Conservation (phyloP, 345 rosid genomes). For the Schrenkiella parvula region DNA sequence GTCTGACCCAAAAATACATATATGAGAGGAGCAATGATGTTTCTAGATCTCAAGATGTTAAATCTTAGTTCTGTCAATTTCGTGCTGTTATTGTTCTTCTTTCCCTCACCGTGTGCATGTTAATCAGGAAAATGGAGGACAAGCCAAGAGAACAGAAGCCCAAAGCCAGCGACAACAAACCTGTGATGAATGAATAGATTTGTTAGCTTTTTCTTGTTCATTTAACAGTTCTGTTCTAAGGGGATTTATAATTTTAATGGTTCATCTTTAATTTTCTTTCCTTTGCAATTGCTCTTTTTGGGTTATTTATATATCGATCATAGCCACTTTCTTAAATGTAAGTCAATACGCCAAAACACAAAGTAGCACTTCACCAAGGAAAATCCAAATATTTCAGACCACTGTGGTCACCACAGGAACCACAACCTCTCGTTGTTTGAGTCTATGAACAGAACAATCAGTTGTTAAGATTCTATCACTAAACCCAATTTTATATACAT, state of each 20-base stretch:
- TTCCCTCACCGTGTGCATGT: background rate
- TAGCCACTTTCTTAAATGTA: background rate
- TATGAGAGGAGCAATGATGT: background rate
- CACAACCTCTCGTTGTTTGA: background rate
- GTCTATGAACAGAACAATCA: background rate
- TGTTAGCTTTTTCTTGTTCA: background rate
- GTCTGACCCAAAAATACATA: background rate
- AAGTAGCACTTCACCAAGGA: background rate
- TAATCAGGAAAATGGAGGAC: slow-evolving; percentile 80
- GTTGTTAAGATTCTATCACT: background rate
- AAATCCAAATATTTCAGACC: background rate
- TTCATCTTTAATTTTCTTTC: background rate
- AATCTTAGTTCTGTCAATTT: background rate
- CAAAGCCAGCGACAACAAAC: slow-evolving; percentile 94
- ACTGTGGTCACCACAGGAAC: background rate
- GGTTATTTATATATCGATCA: background rate
- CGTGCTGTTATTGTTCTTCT: background rate
- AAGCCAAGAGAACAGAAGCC: slow-evolving; percentile 91
- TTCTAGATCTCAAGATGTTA: background rate
- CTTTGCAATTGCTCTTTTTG: background rate
- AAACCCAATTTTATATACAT: background rate
- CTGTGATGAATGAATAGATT: slow-evolving; percentile 59
- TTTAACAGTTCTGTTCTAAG: background rate
- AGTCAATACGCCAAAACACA: background rate
- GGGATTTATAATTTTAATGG: background rate